Conservation (phyloP, 345 rosid genomes). For the Carallia pectinifolia region DNA sequence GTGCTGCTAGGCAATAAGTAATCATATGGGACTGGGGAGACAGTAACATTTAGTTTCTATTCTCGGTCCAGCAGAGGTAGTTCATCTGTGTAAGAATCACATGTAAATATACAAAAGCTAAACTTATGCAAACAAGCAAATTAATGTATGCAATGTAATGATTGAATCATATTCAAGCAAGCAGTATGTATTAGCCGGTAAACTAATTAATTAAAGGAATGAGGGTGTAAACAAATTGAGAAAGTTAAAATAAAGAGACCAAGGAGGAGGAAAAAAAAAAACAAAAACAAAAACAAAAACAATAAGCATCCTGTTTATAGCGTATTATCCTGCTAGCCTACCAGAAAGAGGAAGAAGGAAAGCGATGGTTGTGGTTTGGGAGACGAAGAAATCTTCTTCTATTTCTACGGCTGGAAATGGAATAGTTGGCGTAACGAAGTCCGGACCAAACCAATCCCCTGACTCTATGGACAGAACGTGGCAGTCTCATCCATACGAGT, state of each 20-base stretch:
- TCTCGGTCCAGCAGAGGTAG: too few relatives aligned
- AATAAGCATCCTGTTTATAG: neutral
- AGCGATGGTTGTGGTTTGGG: constrained; percentile 23
- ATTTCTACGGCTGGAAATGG: constrained; percentile 37
- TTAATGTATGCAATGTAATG: too few relatives aligned
- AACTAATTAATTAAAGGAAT: too few relatives aligned
- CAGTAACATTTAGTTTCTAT: too few relatives aligned
- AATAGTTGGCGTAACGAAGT: constrained; percentile 40
- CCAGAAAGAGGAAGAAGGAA: constrained; percentile 23
- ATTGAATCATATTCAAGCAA: too few relatives aligned
- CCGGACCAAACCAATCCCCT: constrained; percentile 56
- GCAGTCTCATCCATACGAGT: constrained; percentile 45
- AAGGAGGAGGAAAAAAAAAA: neutral
- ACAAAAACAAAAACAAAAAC: neutral
- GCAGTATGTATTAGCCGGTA: too few relatives aligned
- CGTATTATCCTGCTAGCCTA: neutral
- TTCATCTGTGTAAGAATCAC: too few relatives aligned
- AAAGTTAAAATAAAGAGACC: neutral
- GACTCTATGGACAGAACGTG: constrained; percentile 38
- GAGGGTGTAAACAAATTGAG: too few relatives aligned
- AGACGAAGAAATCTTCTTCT: constrained; percentile 49
- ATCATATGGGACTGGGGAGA: too few relatives aligned
- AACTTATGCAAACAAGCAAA: too few relatives aligned
- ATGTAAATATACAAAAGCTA: too few relatives aligned
- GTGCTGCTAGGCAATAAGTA: too few relatives aligned